Conservation (phyloP, 495 filamentous ascomycete species). For the Penicillium ochrochloron region DNA sequence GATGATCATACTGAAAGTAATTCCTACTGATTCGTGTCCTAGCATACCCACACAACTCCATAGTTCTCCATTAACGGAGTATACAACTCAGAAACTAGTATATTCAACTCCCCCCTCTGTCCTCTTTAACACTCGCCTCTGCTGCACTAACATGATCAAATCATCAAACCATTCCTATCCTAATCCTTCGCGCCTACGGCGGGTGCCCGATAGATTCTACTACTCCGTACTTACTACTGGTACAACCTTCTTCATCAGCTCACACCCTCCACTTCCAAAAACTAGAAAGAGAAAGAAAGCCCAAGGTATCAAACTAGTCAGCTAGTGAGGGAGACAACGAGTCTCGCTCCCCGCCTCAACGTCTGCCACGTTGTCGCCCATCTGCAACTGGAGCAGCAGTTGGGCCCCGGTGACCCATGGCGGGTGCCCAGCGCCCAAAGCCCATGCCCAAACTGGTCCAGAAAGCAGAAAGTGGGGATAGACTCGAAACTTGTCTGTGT, state of each 20-base stretch:
- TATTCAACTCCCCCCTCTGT: background rate
- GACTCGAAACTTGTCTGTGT: background rate
- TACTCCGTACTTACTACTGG: too few relatives aligned
- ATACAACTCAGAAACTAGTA: background rate
- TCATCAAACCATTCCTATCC: background rate
- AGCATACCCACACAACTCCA: background rate
- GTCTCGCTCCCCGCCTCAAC: constrained; percentile 12
- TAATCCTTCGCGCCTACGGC: constrained; percentile 21
- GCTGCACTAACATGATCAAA: background rate
- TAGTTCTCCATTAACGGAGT: background rate
- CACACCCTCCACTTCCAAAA: background rate
- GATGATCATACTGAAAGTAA: too few relatives aligned
- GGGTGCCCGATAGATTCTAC: constrained; percentile 12
- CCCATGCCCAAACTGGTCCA: constrained; percentile 3
- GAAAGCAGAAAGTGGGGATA: background rate
- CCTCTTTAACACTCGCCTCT: background rate
- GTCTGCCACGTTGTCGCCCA: constrained; percentile 31
- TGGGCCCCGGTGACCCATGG: constrained; percentile 26
- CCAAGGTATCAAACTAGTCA: background rate
- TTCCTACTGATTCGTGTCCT: background rate
- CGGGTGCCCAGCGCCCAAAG: constrained; percentile 14
- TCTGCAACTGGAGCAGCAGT: constrained; percentile 24
- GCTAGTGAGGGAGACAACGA: background rate
- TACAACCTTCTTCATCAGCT: too few relatives aligned
- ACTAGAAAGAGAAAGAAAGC: background rate